Conservation (phyloP, 108 stramenopile species). For the Craspedostauros australis region DNA sequence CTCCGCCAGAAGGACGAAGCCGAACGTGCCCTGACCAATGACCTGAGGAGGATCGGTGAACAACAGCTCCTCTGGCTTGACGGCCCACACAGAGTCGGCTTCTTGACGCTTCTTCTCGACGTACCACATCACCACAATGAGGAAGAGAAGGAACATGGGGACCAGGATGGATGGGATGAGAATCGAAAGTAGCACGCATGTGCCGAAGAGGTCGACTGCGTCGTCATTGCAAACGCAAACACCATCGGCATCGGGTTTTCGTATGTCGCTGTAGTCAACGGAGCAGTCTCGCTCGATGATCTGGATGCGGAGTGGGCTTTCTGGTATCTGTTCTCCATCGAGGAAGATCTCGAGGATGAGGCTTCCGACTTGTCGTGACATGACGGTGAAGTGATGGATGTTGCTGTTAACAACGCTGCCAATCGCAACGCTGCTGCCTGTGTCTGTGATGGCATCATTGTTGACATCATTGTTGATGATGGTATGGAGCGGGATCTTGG, state of each 20-base stretch:
- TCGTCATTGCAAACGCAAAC: not conserved
- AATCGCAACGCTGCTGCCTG: no score
- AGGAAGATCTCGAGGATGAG: constrained; percentile 19
- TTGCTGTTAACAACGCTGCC: no score
- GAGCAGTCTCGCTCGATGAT: constrained; percentile 8
- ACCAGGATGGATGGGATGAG: constrained; percentile 3
- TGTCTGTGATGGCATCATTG: no score
- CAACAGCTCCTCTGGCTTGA: constrained; percentile 20
- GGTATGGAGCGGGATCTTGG: not conserved
- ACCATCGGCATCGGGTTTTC: constrained; percentile 2
- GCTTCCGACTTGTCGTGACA: constrained; percentile 1
- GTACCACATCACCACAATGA: constrained; percentile 1
- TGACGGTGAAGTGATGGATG: constrained; percentile 19
- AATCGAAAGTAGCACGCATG: not conserved
- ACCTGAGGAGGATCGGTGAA: constrained; percentile 24
- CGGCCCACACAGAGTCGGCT: constrained; percentile 29
- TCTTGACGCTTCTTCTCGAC: constrained; percentile 11
- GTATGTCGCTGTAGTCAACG: not conserved
- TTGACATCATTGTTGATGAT: no score
- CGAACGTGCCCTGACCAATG: constrained; percentile 35
- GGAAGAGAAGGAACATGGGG: constrained; percentile 7
- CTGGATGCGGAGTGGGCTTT: constrained; percentile 22
- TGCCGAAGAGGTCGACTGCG: not conserved
- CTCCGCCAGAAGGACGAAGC: constrained; percentile 25
- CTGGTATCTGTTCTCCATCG: constrained; percentile 18